Conservation (phyloP, 2,329 filamentous ascomycete genomes). For the Penicillium sp. region DNA sequence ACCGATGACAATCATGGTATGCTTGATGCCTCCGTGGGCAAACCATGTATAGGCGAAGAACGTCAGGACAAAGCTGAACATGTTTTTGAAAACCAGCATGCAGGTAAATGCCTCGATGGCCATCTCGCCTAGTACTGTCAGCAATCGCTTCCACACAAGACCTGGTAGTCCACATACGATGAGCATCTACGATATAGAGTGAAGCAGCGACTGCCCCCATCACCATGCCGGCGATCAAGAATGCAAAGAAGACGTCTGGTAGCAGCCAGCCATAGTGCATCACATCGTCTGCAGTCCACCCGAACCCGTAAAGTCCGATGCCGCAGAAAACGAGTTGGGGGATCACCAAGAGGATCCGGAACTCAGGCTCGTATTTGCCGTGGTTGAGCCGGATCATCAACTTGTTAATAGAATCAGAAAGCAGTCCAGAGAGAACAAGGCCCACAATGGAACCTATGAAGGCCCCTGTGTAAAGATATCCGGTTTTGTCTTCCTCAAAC, state of each 20-base stretch:
- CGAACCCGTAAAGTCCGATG: conserved; percentile 76
- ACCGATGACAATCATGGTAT: conserved; percentile 60
- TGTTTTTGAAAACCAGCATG: conserved; percentile 86
- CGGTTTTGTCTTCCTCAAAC: conserved; percentile 71
- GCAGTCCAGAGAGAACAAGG: conserved; percentile 62
- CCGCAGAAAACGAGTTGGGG: conserved; percentile 71
- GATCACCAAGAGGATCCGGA: conserved; percentile 70
- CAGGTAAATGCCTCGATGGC: conserved; percentile 83
- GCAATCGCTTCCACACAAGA: not conserved
- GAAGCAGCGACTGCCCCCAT: conserved; percentile 78
- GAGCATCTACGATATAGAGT: conserved; percentile 85
- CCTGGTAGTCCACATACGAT: conserved; percentile 52
- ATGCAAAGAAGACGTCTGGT: conserved; percentile 71
- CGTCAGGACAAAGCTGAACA: conserved; percentile 79
- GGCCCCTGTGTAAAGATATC: conserved; percentile 77
- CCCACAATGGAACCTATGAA: conserved; percentile 75
- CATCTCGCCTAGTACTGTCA: conserved; percentile 53
- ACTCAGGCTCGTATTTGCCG: conserved; percentile 85
- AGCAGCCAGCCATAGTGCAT: conserved; percentile 60
- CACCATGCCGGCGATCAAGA: conserved; percentile 83
- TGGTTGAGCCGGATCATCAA: conserved; percentile 64
- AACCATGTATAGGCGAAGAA: conserved; percentile 82
- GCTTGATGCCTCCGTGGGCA: conserved; percentile 47
- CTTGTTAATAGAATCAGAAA: conserved; percentile 65
- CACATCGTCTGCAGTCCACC: conserved; percentile 57